These are phyloP conservation scores for Aurifilum marmelostoma DNA, from an alignment of 2,329 filamentous ascomycete genomes.

Conservation along the genomic window DNA sequence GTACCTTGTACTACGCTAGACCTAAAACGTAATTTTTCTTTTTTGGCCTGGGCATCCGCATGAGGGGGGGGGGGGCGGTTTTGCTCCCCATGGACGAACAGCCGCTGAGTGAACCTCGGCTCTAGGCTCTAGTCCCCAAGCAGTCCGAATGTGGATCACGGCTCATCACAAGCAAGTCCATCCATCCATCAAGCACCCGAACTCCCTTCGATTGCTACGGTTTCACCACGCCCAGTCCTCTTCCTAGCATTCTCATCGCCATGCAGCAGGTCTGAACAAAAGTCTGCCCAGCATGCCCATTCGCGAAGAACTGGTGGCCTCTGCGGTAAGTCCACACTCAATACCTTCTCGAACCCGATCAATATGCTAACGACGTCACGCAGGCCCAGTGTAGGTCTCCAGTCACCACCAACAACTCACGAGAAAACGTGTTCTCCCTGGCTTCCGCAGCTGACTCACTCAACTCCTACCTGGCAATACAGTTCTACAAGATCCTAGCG, in stretches of 20 bases:
- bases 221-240: neutral
- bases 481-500: slow-evolving; percentile 95
- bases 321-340: slow-evolving; percentile 62
- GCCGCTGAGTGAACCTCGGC: slow-evolving; percentile 17
- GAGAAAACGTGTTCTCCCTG: neutral
- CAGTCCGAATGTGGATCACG: neutral
- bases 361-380: slow-evolving; percentile 25
- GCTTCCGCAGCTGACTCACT: slow-evolving; percentile 10
- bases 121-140: neutral
- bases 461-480: slow-evolving; percentile 18
- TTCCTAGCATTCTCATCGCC: slow-evolving; percentile 13
- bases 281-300: slow-evolving; percentile 66
- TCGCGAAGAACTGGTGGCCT: slow-evolving; percentile 89
- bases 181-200: neutral
- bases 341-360: neutral
- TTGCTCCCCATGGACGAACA: neutral
- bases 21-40: neutral
- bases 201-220: neutral
- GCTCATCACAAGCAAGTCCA: slow-evolving; percentile 14
- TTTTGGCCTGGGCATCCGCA: neutral
- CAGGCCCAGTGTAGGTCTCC: slow-evolving; percentile 49
- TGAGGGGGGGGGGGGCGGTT: neutral
- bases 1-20: neutral
- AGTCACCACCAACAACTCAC: neutral
- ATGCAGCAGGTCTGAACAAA: slow-evolving; percentile 21